Base-by-base conservation (phyloP, 805 yeast genomes). In the Starmerella bombicola region DNA sequence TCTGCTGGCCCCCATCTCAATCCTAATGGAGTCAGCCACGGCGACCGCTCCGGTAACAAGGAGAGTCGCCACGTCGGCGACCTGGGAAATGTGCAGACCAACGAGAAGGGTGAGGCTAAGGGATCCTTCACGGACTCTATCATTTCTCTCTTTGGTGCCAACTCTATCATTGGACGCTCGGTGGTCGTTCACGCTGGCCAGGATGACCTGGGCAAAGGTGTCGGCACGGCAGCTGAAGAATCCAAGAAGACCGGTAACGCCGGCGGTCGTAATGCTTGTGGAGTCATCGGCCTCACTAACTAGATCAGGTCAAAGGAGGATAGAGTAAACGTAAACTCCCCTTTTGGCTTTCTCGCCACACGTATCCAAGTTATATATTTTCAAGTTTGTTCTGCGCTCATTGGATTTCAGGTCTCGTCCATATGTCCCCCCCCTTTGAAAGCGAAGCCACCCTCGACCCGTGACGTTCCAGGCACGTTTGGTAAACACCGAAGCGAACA, bases 1-100 rank as follows among this genome's bases (percentile, higher is more conserved):
- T 82, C 95, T 52, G 95, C 96, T 41, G 96, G 96, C 60, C 95
- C 95, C 45, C 96, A 86, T 69, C 85, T 84, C 75, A 79, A 86
- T 74, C 95, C 95, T 53, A 80, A 79, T 62, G 71, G 74, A 48
- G 77, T 78, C 69, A 73, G 74, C 52, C 95, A 85, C 62, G 95
- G 95, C 69, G 50, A 34, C 38, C 49, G 46, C 26, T 81, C 84
- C 43, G 93, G 93, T 64, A 74, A 73, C 53, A 86, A 77, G 55
- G 76, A 71, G 51, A 64, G 49, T 42, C 61, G 65, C 41, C 95
- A 83, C 68, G 91, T 79, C 57, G 98, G 98, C 66, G 98, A 91
- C 65, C 70, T 91, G 64, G 98, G 98, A 65, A 91, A 91, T 75
- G 68, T 91, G 62, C 61, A 78, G 54, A 82, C 97, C 45, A 95